Conservation (phyloP, 192 early-diverging fungal species). For the Coemansia aciculifera region DNA sequence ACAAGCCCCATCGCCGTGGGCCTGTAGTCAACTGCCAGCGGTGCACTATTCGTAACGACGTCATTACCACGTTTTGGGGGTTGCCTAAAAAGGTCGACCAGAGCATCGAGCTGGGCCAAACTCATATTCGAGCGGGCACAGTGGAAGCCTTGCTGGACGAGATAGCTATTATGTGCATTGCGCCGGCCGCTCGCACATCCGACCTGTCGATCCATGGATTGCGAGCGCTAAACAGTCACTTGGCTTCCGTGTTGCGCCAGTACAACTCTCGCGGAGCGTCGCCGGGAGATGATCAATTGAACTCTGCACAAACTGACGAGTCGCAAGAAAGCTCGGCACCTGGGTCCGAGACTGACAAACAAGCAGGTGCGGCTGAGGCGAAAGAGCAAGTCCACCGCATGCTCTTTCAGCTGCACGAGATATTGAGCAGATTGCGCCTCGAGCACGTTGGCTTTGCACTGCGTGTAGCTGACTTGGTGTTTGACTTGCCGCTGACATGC, state of each 20-base stretch:
- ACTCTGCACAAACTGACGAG: background rate
- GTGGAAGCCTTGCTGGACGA: constrained; percentile 49
- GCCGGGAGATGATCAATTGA: background rate
- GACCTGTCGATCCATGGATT: constrained; percentile 30
- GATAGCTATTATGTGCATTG: constrained; percentile 35
- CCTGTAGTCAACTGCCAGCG: constrained; percentile 41
- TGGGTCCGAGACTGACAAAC: background rate
- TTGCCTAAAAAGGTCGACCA: constrained; percentile 51
- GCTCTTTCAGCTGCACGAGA: constrained; percentile 48
- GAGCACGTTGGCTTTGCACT: constrained; percentile 44
- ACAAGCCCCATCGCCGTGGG: constrained; percentile 36
- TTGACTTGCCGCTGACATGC: constrained; percentile 44
- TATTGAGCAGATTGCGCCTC: constrained; percentile 48
- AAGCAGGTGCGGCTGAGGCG: background rate
- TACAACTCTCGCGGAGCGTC: constrained; percentile 1
- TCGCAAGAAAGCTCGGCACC: background rate
- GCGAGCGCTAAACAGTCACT: constrained; percentile 29
- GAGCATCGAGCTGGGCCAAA: constrained; percentile 38
- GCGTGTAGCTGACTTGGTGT: constrained; percentile 37
- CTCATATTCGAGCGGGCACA: constrained; percentile 44
- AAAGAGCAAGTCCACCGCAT: constrained; percentile 28
- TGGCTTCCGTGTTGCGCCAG: constrained; percentile 29
- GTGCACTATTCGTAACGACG: constrained; percentile 50
- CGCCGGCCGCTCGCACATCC: constrained; percentile 15
- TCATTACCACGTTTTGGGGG: constrained; percentile 55